A percentile compares a stretch with the other conserved stretches of the same genome.
These are phyloP conservation scores for Hypoxylon crocopeplum DNA, from an alignment of 495 filamentous ascomycete genomes.

Conservation along the genomic window DNA sequence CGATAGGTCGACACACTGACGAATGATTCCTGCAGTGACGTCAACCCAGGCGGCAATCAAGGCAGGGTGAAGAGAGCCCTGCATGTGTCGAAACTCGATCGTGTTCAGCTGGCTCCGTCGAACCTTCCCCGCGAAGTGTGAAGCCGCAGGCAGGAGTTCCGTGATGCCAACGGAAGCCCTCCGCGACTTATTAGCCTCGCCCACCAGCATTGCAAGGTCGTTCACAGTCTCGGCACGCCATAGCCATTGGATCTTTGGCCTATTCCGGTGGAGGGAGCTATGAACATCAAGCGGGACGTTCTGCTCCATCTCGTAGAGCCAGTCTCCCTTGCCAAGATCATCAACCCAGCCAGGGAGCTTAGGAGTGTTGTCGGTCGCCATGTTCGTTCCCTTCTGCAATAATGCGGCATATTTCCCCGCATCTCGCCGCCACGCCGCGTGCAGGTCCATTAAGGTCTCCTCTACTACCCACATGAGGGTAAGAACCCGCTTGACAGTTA, in stretches of 20 bases:
- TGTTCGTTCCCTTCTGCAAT: slow-evolving; percentile 25
- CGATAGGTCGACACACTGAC: slow-evolving; percentile 10
- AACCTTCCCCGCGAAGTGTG: slow-evolving; percentile 18
- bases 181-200: slow-evolving; percentile 21
- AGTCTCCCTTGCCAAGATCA: slow-evolving; percentile 5
- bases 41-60: slow-evolving; percentile 23
- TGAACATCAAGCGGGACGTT: slow-evolving; percentile 11
- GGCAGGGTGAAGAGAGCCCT: slow-evolving; percentile 24
- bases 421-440: slow-evolving; percentile 22
- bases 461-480: slow-evolving; percentile 29
- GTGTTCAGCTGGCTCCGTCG: slow-evolving; percentile 29
- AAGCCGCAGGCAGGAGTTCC: slow-evolving; percentile 23
- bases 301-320: slow-evolving; percentile 23
- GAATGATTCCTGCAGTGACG: slow-evolving; percentile 17
- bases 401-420: slow-evolving; percentile 24
- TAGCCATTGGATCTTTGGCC: slow-evolving; percentile 23
- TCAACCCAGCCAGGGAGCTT: slow-evolving; percentile 20
- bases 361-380: slow-evolving; percentile 1
- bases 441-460: slow-evolving; percentile 23
- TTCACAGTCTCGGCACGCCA: slow-evolving; percentile 21
- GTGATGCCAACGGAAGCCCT: slow-evolving; percentile 15
- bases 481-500: slow-evolving; percentile 16
- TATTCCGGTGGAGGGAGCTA: slow-evolving; percentile 5
- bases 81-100: slow-evolving; percentile 30
- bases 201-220: slow-evolving; percentile 22